Base-by-base conservation (phyloP, 352 stramenopile genomes). In the Phytophthora pluvialis region DNA sequence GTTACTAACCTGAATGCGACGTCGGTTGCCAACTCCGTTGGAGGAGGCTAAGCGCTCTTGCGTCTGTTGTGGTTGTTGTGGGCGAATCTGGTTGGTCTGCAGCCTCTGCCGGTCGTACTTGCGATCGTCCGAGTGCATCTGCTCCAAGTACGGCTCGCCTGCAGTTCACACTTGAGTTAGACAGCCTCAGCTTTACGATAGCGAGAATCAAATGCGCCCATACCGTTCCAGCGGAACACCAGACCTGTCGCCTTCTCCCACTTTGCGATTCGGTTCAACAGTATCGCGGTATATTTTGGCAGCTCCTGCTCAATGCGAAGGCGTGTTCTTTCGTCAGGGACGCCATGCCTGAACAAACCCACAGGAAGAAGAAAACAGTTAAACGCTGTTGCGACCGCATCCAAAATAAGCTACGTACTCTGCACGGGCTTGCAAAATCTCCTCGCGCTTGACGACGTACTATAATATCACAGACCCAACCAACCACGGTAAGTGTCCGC, bases 371-470 rank as follows among this genome's bases (percentile, higher is more conserved):
- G n/a, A 3, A 36, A 52, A 0, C 18, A 26, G 1, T 42, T 36
- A 51, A 5, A 43, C 13, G 15, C 10, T 55, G 21, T 21, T n/a
- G 3, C 38, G 13, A 33, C 0, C 2, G 16, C 25, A 26, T 31
- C 0, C 6, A 11, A 25, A 5, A n/a, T 31, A 35, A 21, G 21
- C 21, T 29, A 46, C 66, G 56, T 78, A 86, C 64, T 81, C 61
- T 28, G 48, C 32, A 2, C 77, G 63, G 47, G 77, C 77, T 48
- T 50, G 39, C 7, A 83, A 55, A 21, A 86, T 86, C 18, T 70
- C 60, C 60, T 86, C 77, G 25, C 77, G 77, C 53, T 80, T 86
- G 21, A 61, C 50, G 36, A 83, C 60, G 42, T 79, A 72, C 76
- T 84, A 25, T 15, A 21, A 21, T 35, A 46, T 10, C 40, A 36